These are phyloP conservation scores for Shiraia bambusicola DNA, from an alignment of 2,329 filamentous ascomycete species.

Conservation along the genomic window DNA sequence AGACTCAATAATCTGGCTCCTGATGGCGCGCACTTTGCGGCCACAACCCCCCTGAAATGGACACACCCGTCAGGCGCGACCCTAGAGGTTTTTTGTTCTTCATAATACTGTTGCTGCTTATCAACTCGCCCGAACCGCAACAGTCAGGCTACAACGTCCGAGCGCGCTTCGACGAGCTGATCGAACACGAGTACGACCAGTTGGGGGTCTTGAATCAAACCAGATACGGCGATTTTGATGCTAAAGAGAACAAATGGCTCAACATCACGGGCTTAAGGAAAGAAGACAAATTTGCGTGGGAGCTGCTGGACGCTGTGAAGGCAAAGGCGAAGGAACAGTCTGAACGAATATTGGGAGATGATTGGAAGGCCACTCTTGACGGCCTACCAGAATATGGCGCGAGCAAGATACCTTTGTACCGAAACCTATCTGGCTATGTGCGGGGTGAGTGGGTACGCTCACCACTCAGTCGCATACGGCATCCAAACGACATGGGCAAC, in stretches of 20 bases:
- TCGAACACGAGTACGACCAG: conserved; percentile 54
- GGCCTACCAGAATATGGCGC: conserved; percentile 41
- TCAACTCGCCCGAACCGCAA: conserved; percentile 42
- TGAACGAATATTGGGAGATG: conserved; percentile 43
- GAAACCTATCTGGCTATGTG: conserved; percentile 75
- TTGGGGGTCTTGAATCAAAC: conserved; percentile 47
- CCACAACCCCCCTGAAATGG: conserved; percentile 35
- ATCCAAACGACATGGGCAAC: conserved; percentile 50
- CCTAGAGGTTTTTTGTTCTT: conserved; percentile 41
- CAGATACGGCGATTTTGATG: conserved; percentile 52
- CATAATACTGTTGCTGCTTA: conserved; percentile 41
- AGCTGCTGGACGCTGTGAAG: conserved; percentile 67
- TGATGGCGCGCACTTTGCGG: conserved; percentile 24
- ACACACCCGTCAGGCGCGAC: conserved; percentile 34
- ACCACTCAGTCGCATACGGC: conserved; percentile 51
- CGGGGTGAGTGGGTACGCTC: conserved; percentile 72
- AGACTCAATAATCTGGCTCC: conserved; percentile 6
- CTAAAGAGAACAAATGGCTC: conserved; percentile 48
- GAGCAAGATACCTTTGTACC: conserved; percentile 63
- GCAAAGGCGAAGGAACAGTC: conserved; percentile 63
- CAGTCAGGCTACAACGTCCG: conserved; percentile 35
- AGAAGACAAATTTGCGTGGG: conserved; percentile 77
- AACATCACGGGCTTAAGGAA: conserved; percentile 73
- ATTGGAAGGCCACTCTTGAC: conserved; percentile 28
- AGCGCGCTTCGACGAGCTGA: conserved; percentile 48